These are phyloP conservation scores for Cladosporium sp. DNA, from an alignment of 2,329 filamentous ascomycete species.

Conservation along the genomic window DNA sequence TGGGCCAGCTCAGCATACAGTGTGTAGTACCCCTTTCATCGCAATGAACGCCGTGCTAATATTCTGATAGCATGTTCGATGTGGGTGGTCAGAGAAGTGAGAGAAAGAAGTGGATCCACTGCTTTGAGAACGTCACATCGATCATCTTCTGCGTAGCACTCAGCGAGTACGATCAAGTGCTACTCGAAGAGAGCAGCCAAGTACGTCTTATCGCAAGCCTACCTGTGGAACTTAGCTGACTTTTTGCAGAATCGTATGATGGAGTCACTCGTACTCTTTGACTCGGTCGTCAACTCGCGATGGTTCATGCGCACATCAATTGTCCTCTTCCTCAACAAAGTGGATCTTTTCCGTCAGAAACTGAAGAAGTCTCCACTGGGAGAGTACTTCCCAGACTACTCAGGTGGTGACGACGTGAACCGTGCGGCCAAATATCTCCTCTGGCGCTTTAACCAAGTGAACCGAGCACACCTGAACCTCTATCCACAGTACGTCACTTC, in stretches of 20 bases:
- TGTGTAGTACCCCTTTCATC: conserved; percentile 51
- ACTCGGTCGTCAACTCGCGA: conserved; percentile 96
- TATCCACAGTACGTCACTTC: conserved; percentile 85
- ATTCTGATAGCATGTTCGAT: conserved; percentile 83
- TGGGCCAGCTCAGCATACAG: conserved; percentile 99
- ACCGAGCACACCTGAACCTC: conserved; percentile 89
- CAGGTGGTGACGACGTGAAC: conserved; percentile 95
- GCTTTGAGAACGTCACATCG: conserved; percentile 98
- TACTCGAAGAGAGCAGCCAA: conserved; percentile 96
- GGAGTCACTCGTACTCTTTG: conserved; percentile 93
- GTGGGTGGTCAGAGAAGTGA: conserved; percentile 96
- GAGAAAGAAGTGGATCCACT: conserved; percentile 99
- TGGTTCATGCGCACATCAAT: conserved; percentile 99
- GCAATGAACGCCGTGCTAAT: neutral
- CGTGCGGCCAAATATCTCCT: conserved; percentile 96
- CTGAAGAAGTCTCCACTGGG: conserved; percentile 82
- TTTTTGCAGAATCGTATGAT: conserved; percentile 89
- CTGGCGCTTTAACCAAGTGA: conserved; percentile 99
- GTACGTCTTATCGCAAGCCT: conserved; percentile 52
- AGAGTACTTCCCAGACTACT: conserved; percentile 98
- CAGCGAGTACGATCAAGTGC: conserved; percentile 96
- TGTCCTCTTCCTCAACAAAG: conserved; percentile 97
- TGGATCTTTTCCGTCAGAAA: conserved; percentile 97
- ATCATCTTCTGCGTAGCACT: conserved; percentile 99
- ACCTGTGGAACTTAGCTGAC: conserved; percentile 22